These are phyloP conservation scores for Colletotrichum magnum DNA, from an alignment of 2,329 filamentous ascomycete species.

Conservation along the genomic window DNA sequence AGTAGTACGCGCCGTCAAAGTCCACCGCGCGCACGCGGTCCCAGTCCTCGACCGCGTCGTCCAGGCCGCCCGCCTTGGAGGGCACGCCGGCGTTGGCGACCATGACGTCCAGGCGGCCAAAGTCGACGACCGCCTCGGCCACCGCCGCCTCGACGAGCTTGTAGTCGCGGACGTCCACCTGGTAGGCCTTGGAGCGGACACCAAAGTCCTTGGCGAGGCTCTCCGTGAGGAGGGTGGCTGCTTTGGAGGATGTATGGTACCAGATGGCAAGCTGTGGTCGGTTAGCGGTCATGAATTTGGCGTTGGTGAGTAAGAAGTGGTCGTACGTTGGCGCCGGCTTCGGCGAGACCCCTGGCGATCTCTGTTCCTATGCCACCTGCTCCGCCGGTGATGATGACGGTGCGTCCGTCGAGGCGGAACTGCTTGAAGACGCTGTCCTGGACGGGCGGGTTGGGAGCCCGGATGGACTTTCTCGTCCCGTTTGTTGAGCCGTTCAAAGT, in stretches of 20 bases:
- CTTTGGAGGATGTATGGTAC: conserved; percentile 31
- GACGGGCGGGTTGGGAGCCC: conserved; percentile 23
- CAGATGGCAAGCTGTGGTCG: conserved; percentile 21
- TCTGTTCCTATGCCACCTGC: conserved; percentile 27
- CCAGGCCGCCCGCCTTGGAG: conserved; percentile 49
- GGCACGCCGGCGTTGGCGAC: conserved; percentile 53
- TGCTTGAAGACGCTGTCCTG: conserved; percentile 35
- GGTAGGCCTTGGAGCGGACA: conserved; percentile 48
- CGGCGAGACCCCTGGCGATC: conserved; percentile 28
- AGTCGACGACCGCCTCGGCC: conserved; percentile 51
- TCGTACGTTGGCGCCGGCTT: conserved; percentile 34
- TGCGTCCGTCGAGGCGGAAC: conserved; percentile 37
- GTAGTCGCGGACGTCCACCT: conserved; percentile 52
- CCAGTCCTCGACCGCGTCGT: conserved; percentile 49
- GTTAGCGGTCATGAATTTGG: not conserved
- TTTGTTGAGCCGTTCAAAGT: conserved; percentile 6
- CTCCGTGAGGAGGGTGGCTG: conserved; percentile 6
- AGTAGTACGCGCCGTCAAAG: conserved; percentile 53
- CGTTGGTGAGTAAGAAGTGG: not conserved
- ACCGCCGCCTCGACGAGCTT: conserved; percentile 46
- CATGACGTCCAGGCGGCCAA: conserved; percentile 52
- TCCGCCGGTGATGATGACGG: conserved; percentile 27
- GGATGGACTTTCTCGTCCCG: conserved; percentile 17
- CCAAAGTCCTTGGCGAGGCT: conserved; percentile 26
- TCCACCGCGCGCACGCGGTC: conserved; percentile 48